phyloP scores from a whole-genome alignment of 768 basidiomycete species.

The Phlebiopsis flavidoalba region DNA sequence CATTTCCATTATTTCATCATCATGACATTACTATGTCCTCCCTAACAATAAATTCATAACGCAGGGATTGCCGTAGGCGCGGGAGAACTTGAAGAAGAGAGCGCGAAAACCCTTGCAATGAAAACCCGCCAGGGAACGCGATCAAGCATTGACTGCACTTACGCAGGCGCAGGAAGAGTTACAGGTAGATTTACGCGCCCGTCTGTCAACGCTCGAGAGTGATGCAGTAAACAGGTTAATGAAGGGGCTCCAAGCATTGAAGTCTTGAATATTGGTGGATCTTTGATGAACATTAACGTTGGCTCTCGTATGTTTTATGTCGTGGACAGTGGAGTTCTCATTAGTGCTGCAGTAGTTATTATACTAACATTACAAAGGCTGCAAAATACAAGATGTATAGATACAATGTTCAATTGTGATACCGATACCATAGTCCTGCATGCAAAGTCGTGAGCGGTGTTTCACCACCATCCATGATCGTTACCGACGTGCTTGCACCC shows the following conservation, averaged over 20 bases:
- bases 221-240: not conserved
- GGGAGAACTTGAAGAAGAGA: conserved; percentile 61
- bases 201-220: conserved; percentile 1
- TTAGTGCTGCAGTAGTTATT: not conserved
- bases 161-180: conserved; percentile 48
- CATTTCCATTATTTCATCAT: not conserved
- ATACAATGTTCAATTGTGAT: not conserved
- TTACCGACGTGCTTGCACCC: conserved; percentile 21
- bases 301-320: not conserved
- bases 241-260: not conserved
- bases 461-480: not conserved
- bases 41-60: not conserved
- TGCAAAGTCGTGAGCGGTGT: not conserved
- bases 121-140: conserved; percentile 46
- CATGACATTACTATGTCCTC: not conserved
- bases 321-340: not conserved
- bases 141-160: conserved; percentile 32
- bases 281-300: not conserved
- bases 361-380: not conserved
- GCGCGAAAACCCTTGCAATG: conserved; percentile 40
- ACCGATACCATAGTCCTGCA: not conserved
- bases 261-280: not conserved
- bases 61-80: conserved; percentile 73
- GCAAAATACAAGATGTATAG: not conserved
- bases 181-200: conserved; percentile 34